These are phyloP conservation scores for Chalaropsis thielavioides DNA, from an alignment of 2,329 filamentous ascomycete species.

Conservation along the genomic window DNA sequence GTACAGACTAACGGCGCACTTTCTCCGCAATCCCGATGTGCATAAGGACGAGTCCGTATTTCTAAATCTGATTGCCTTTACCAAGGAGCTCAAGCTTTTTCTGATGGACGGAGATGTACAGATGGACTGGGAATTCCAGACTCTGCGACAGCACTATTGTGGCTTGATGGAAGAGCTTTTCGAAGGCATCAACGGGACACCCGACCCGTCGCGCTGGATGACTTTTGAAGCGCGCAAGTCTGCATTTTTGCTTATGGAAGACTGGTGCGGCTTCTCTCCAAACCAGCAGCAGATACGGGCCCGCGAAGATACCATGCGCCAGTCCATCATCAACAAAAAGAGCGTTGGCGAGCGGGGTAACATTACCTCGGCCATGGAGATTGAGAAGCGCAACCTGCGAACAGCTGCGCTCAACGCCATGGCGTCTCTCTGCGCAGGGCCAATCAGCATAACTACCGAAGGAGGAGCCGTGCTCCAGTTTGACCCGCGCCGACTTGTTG, in stretches of 20 bases:
- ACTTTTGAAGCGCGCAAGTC: slow-evolving; percentile 94
- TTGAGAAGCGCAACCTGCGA: slow-evolving; percentile 84
- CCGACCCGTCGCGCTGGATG: slow-evolving; percentile 84
- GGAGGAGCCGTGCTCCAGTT: slow-evolving; percentile 80
- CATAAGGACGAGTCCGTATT: slow-evolving; percentile 83
- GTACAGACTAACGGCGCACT: slow-evolving; percentile 85
- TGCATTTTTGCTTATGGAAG: slow-evolving; percentile 91
- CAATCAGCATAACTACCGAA: slow-evolving; percentile 76
- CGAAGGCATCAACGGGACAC: slow-evolving; percentile 73
- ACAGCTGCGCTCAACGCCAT: slow-evolving; percentile 88
- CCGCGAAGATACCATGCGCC: slow-evolving; percentile 74
- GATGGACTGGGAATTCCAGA: slow-evolving; percentile 87
- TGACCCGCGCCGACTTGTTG: slow-evolving; percentile 79
- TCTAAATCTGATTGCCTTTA: slow-evolving; percentile 74
- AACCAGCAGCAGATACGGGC: slow-evolving; percentile 72
- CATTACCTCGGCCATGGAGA: slow-evolving; percentile 82
- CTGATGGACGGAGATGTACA: slow-evolving; percentile 91
- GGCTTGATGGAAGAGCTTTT: slow-evolving; percentile 87
- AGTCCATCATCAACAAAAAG: slow-evolving; percentile 69
- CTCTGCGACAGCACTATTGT: slow-evolving; percentile 82
- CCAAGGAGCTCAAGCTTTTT: slow-evolving; percentile 85
- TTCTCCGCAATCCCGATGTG: slow-evolving; percentile 63
- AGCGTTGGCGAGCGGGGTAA: slow-evolving; percentile 60
- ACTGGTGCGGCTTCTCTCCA: slow-evolving; percentile 95
- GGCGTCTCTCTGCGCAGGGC: slow-evolving; percentile 78